A percentile compares a stretch with the other conserved stretches of the same genome.
Conservation (phyloP, 2,329 filamentous ascomycete species). For the Fusarium sarcochroum region DNA sequence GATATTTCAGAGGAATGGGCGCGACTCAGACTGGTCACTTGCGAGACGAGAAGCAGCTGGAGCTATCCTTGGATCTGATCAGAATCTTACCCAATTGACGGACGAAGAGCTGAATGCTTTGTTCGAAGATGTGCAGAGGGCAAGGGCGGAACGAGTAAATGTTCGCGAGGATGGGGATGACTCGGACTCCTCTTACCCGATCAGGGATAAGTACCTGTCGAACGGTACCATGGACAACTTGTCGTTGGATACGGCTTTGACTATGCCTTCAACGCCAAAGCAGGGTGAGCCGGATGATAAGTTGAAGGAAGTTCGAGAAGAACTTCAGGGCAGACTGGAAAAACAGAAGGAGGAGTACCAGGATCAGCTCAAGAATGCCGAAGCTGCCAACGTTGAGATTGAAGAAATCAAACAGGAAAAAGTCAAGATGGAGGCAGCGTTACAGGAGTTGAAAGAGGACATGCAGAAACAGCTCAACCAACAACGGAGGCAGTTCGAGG, state of each 20-base stretch:
- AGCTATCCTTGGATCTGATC: constrained; percentile 89
- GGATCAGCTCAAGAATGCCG: constrained; percentile 80
- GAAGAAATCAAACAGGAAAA: constrained; percentile 90
- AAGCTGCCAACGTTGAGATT: constrained; percentile 81
- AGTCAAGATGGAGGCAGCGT: constrained; percentile 83
- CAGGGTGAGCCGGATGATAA: constrained; percentile 82
- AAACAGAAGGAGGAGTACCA: constrained; percentile 87
- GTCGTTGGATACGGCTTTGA: constrained; percentile 92
- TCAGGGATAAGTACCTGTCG: constrained; percentile 95
- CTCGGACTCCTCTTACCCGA: constrained; percentile 90
- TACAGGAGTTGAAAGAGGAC: constrained; percentile 84
- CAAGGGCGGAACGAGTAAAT: constrained; percentile 81
- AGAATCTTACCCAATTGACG: constrained; percentile 89
- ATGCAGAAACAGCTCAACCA: constrained; percentile 89
- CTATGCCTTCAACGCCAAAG: constrained; percentile 92
- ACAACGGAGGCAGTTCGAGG: constrained; percentile 88
- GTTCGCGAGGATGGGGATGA: constrained; percentile 88
- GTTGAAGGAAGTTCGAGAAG: constrained; percentile 81
- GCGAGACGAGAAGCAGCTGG: constrained; percentile 93
- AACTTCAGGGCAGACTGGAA: constrained; percentile 86
- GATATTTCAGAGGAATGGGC: constrained; percentile 72
- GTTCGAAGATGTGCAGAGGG: constrained; percentile 93
- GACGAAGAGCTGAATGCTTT: constrained; percentile 95
- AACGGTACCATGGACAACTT: constrained; percentile 96
- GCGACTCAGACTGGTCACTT: constrained; percentile 95